Base-by-base conservation (phyloP, 148 eudicot species). In the Gaultheria prostrata region DNA sequence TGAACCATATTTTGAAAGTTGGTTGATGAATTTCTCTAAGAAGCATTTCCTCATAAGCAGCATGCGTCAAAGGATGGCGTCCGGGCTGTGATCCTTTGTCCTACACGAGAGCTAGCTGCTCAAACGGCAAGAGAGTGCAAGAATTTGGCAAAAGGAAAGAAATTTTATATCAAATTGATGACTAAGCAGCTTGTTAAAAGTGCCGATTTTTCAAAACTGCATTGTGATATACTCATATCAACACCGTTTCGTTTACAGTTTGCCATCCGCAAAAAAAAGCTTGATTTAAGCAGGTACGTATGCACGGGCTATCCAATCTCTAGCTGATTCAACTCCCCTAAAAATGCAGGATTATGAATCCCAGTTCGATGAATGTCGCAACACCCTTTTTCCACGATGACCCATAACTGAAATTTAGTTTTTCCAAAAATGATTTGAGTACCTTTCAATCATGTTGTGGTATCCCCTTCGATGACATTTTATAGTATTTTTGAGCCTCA, bases 51-150 rank as follows among this genome's bases (percentile, higher is more conserved):
- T 59, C 56, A 18, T 59, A 18, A 77, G 69, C 87, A 96, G 99
- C 92, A 86, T 84, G 94, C 93, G 78, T 81, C 90, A 84, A 91
- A 89, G 76, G 93, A 89, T 54, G 94, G 94, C 71, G 87, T 96
- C 74, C 94, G 98, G 21, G 98, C 98, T 81, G 93, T 96, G 76
- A 89, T 96, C 82, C 82, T 96, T 86, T 91, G 93, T 89, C 98
- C 98, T 84, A 94, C 98, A 4, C 93, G 99, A 82, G 99, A 96
- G 83, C 86, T 96, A 85, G 99, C 99, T 82, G 95, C 99, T 76
- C 99, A 96, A 82, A 94, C 98, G 9, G 86, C 91, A 61, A 90
- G 99, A 87, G 99, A 96, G 87, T 94, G 98, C 93, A 96, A 92
- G 87, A 94, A 90, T 83, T 83, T 96, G 85, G 92, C 93, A 21